Conservation (phyloP, 108 stramenopile genomes). For the Cyclotella atomus region DNA sequence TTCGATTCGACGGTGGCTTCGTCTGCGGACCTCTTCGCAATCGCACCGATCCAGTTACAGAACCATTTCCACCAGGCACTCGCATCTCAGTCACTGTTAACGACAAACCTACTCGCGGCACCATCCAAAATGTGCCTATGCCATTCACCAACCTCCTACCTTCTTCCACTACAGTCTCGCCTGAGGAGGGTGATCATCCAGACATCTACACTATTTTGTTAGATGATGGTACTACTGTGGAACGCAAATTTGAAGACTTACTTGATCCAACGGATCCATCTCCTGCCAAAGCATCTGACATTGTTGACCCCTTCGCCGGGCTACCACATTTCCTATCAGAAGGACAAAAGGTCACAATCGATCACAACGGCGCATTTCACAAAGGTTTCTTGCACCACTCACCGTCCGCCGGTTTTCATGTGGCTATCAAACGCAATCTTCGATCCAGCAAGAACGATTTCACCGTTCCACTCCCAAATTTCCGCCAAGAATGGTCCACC, state of each 20-base stretch:
- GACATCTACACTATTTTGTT: neutral
- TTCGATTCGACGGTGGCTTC: constrained; percentile 10
- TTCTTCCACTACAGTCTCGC: neutral
- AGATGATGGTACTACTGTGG: neutral
- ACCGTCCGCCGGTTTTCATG: neutral
- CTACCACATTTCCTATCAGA: neutral
- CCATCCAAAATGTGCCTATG: neutral
- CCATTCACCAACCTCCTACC: neutral
- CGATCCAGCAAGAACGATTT: neutral
- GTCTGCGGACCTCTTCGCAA: neutral
- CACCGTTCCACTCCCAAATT: constrained; percentile 11
- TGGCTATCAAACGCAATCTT: neutral
- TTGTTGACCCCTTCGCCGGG: neutral
- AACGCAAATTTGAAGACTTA: neutral
- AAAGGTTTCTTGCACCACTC: neutral
- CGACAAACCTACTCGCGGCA: neutral
- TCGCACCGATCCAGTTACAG: neutral
- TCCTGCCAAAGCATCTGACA: neutral
- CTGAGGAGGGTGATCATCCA: neutral
- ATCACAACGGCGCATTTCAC: constrained; percentile 8
- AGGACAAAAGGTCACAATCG: neutral
- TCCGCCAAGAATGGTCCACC: neutral
- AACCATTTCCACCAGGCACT: constrained; percentile 11
- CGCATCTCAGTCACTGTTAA: neutral
- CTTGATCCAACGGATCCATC: neutral